Percentiles rank a stretch among this genome's conserved stretches.
Conservation (phyloP, 2,329 filamentous ascomycete species). For the Metarhizium sp. region DNA sequence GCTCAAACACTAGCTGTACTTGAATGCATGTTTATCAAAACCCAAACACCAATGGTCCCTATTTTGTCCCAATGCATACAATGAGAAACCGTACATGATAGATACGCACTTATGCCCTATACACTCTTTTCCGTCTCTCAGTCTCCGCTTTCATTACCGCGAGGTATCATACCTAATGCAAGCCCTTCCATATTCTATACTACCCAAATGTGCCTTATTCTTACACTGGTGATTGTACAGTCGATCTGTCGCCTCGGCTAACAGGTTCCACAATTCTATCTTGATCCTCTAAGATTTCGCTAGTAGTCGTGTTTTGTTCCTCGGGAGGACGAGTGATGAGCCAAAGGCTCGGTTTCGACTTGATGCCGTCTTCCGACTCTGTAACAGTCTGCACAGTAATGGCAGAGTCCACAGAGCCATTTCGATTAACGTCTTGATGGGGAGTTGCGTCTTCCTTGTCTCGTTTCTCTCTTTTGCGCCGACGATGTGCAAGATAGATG, state of each 20-base stretch:
- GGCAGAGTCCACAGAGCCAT: constrained; percentile 15
- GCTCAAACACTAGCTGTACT: neutral
- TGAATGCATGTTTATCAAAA: neutral
- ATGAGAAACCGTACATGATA: neutral
- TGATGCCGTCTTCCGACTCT: constrained; percentile 8
- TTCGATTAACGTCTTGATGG: constrained; percentile 10
- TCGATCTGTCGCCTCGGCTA: neutral
- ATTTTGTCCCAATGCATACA: neutral
- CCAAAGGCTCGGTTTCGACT: constrained; percentile 9
- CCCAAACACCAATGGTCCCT: neutral
- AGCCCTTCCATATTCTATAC: neutral
- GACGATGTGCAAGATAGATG: constrained; percentile 18
- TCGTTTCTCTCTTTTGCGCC: constrained; percentile 14
- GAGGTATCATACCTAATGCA: neutral
- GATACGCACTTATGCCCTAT: neutral
- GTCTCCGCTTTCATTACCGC: neutral
- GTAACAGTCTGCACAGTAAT: constrained; percentile 12
- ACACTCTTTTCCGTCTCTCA: neutral
- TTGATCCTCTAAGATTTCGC: neutral
- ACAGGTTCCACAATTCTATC: neutral
- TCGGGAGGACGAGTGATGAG: constrained; percentile 2
- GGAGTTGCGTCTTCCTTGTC: constrained; percentile 8
- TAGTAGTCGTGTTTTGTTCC: neutral
- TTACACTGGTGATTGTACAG: neutral
- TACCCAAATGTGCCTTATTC: neutral